phyloP scores from a whole-genome alignment of 371 early-diverging fungal genomes.

The Mucor lusitanicus region DNA sequence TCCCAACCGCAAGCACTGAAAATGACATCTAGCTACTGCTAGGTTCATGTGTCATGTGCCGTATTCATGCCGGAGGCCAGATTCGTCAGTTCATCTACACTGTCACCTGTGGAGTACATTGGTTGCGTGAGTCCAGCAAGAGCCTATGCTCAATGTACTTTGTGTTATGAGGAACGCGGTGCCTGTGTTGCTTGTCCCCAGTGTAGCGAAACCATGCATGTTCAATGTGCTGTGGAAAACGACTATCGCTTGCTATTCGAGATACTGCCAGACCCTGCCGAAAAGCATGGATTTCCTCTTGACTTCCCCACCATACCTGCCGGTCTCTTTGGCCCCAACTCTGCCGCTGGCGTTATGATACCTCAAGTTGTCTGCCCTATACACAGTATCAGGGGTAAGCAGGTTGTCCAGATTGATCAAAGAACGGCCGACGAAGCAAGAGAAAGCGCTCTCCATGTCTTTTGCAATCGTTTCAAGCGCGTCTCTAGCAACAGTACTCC shows the following conservation, averaged over 20 bases:
- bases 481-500: slow-evolving; percentile 36
- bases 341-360: slow-evolving; percentile 50
- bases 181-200: slow-evolving; percentile 44
- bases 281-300: slow-evolving; percentile 1
- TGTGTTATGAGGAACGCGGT: slow-evolving; percentile 51
- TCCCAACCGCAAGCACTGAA: slow-evolving; percentile 71
- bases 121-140: slow-evolving; percentile 66
- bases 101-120: slow-evolving; percentile 81
- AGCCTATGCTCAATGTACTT: slow-evolving; percentile 57
- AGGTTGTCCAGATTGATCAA: slow-evolving; percentile 20
- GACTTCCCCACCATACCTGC: slow-evolving; percentile 22
- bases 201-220: slow-evolving; percentile 42
- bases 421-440: slow-evolving; percentile 21
- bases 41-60: slow-evolving; percentile 95
- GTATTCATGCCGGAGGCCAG: slow-evolving; percentile 79
- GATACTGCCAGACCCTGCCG: slow-evolving; percentile 19
- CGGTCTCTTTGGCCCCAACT: slow-evolving; percentile 21
- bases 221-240: slow-evolving; percentile 51
- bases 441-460: slow-evolving; percentile 25
- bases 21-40: slow-evolving; percentile 81
- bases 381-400: slow-evolving; percentile 30
- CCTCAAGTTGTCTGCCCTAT: slow-evolving; percentile 57
- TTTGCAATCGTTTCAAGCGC: slow-evolving; percentile 28
- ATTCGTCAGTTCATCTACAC: slow-evolving; percentile 61
- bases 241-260: slow-evolving; percentile 50